A percentile compares a stretch with the other conserved stretches of the same genome.
Evolutionary conservation across 2,329 filamentous ascomycete genomes (phyloP).

Genomic region (Penicillium griseofulvum): DNA sequence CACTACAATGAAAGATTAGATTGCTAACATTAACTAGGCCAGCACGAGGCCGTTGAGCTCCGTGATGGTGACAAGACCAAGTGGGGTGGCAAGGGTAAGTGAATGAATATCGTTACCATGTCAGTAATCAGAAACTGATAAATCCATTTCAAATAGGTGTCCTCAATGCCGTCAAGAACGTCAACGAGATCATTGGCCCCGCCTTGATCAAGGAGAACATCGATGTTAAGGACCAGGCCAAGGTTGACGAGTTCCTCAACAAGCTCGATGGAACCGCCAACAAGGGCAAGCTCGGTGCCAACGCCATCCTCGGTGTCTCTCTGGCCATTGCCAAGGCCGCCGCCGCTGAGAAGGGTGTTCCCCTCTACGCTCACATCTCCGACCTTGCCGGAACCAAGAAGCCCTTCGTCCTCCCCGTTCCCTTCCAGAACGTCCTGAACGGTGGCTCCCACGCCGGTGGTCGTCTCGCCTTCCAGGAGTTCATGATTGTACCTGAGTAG

Average conservation of each 20-base stretch:
- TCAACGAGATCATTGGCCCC: slow-evolving; percentile 77
- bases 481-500: slow-evolving; percentile 87
- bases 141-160: slow-evolving; percentile 49
- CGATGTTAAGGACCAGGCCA: slow-evolving; percentile 82
- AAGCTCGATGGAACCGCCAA: slow-evolving; percentile 79
- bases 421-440: slow-evolving; percentile 93
- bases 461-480: slow-evolving; percentile 91
- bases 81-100: slow-evolving; percentile 76
- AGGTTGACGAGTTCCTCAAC: slow-evolving; percentile 80
- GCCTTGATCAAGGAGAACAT: slow-evolving; percentile 77
- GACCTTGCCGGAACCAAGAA: slow-evolving; percentile 87
- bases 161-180: slow-evolving; percentile 79
- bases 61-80: slow-evolving; percentile 84
- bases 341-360: slow-evolving; percentile 83
- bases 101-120: not conserved
- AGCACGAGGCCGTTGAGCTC: slow-evolving; percentile 88
- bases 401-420: slow-evolving; percentile 84
- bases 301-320: slow-evolving; percentile 82
- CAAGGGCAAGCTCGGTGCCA: slow-evolving; percentile 85
- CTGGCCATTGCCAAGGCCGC: slow-evolving; percentile 84
- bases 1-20: not conserved
- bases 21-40: slow-evolving; percentile 54
- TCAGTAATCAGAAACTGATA: not conserved
- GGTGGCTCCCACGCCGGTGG: slow-evolving; percentile 96
- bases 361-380: slow-evolving; percentile 83